Evolutionary conservation across 2,329 filamentous ascomycete species (phyloP).

Genomic region (Talaromyces piceae): DNA sequence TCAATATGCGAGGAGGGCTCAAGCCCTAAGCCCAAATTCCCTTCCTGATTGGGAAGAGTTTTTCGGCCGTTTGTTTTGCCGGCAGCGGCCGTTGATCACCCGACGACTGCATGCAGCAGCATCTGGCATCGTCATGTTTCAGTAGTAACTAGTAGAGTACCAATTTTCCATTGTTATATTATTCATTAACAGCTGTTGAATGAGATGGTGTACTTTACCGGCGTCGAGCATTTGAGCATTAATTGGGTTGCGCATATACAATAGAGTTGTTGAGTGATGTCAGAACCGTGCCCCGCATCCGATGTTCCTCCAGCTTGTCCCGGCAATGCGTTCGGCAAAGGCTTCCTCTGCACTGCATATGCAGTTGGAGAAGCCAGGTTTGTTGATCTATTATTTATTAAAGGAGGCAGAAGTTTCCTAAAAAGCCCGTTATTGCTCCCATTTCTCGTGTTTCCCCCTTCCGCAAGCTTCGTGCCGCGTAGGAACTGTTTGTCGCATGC

Average conservation of each 20-base stretch:
- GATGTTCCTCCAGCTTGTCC: background rate
- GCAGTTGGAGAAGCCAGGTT: too few relatives aligned
- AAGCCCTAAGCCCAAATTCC: background rate
- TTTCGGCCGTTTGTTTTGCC: background rate
- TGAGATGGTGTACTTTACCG: background rate
- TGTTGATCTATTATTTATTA: too few relatives aligned
- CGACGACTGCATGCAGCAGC: background rate
- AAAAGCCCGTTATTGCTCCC: too few relatives aligned
- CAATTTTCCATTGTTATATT: background rate
- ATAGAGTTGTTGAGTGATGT: background rate
- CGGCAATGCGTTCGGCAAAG: background rate
- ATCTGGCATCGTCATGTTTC: too few relatives aligned
- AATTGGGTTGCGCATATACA: too few relatives aligned
- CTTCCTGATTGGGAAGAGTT: background rate
- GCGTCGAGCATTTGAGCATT: too few relatives aligned
- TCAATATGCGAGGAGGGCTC: background rate
- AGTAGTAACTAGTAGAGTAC: too few relatives aligned
- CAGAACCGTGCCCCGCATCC: background rate
- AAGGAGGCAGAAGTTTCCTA: too few relatives aligned
- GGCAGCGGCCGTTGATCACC: background rate
- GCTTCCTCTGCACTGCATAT: background rate
- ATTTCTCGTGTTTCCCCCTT: background rate
- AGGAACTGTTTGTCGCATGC: background rate
- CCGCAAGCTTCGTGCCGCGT: background rate
- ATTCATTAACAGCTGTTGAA: background rate